phyloP scores from a whole-genome alignment of 208 protist genomes.

The Histomonas meleagridis region DNA sequence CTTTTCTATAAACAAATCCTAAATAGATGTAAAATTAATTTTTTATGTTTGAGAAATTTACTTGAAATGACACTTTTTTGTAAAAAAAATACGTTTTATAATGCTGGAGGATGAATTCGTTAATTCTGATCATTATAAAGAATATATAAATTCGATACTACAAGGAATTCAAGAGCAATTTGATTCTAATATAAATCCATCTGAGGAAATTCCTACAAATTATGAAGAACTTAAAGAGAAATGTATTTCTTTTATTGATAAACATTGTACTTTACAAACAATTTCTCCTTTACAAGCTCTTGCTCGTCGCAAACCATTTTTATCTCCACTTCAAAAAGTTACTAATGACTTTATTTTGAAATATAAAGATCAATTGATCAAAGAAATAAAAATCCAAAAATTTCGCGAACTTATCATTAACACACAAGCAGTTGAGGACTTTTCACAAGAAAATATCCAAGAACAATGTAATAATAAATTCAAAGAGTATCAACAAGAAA shows the following conservation, averaged over 20 bases:
- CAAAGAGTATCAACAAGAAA: neutral
- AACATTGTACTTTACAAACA: neutral
- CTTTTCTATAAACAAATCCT: too few species aligned
- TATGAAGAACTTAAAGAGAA: constrained; percentile 25
- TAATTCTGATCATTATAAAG: constrained; percentile 8
- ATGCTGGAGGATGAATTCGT: neutral
- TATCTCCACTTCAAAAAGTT: neutral
- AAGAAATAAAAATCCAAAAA: neutral
- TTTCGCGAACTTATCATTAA: neutral
- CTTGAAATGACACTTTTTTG: too few species aligned
- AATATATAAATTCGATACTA: neutral
- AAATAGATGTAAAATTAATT: too few species aligned
- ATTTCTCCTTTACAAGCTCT: neutral
- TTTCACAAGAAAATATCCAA: constrained; percentile 7
- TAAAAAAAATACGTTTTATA: too few species aligned
- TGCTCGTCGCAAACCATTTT: neutral
- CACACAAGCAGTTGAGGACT: neutral
- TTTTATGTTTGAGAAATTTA: too few species aligned
- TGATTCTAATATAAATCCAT: neutral
- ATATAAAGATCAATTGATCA: neutral
- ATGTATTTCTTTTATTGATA: constrained; percentile 8
- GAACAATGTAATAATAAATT: neutral
- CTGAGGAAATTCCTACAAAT: constrained; percentile 8
- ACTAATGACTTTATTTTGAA: neutral
- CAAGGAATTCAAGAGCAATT: neutral